These are phyloP conservation scores for Heracleum sosnowskyi DNA, from an alignment of 129 eudicot species.

Conservation along the genomic window DNA sequence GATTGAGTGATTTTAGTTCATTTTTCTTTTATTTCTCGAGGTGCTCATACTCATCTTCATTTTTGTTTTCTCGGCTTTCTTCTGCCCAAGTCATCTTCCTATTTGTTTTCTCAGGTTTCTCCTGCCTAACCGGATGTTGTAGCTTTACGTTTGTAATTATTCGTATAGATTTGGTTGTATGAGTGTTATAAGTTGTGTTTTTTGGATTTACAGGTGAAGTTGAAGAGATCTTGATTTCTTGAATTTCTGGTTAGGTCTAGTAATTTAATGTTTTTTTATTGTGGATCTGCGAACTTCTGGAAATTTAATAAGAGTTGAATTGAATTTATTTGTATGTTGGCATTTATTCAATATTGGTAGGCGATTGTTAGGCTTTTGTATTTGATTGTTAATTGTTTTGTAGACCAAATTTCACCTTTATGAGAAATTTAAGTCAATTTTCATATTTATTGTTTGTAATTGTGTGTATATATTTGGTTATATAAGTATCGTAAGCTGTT, in stretches of 20 bases:
- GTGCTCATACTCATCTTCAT: background rate
- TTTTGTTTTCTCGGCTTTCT: background rate
- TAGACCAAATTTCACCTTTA: background rate
- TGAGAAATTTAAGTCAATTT: background rate
- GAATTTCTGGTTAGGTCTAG: background rate
- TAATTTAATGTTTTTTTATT: background rate
- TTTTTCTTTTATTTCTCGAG: background rate
- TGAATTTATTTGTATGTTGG: background rate
- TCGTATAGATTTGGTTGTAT: background rate
- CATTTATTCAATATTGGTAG: background rate
- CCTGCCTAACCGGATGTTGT: background rate
- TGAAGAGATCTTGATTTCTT: background rate
- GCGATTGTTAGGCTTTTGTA: background rate
- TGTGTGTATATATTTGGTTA: background rate
- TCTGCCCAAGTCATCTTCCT: background rate
- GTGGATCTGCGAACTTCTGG: slow-evolving; percentile 26
- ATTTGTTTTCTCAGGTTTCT: no score
- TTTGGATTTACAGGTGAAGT: background rate
- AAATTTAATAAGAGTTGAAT: slow-evolving; percentile 12
- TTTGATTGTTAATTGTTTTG: background rate
- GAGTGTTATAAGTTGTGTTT: background rate
- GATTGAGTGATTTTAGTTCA: background rate
- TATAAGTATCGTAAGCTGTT: background rate
- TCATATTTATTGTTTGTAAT: background rate
- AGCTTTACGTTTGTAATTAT: background rate